These are phyloP conservation scores for Datisca glomerata DNA, from an alignment of 306 rosid genomes.

Conservation along the genomic window DNA sequence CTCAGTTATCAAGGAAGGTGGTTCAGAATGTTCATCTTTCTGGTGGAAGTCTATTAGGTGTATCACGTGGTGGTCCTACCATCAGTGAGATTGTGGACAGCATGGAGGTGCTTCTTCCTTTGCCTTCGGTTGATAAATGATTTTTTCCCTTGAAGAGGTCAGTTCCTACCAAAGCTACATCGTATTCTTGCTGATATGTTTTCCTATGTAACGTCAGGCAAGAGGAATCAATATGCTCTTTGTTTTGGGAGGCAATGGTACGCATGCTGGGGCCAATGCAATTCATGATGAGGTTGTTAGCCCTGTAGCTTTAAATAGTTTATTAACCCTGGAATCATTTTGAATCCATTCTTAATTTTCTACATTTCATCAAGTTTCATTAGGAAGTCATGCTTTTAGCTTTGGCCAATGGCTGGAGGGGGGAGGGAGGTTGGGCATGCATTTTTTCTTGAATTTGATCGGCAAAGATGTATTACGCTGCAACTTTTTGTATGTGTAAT, in stretches of 20 bases:
- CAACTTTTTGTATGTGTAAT: too few species aligned
- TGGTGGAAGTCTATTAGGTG: constrained; percentile 98
- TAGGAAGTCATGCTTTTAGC: too few species aligned
- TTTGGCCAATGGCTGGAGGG: too few species aligned
- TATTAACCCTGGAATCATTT: too few species aligned
- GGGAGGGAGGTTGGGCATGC: too few species aligned
- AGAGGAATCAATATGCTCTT: constrained; percentile 95
- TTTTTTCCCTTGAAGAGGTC: constrained; percentile 4
- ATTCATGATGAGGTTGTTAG: constrained; percentile 71
- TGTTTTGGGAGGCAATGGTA: constrained; percentile 96
- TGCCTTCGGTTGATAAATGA: constrained; percentile 5
- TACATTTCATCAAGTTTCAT: too few species aligned
- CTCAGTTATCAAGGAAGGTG: constrained; percentile 77
- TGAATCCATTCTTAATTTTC: too few species aligned
- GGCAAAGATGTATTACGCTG: too few species aligned
- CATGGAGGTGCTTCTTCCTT: constrained; percentile 45
- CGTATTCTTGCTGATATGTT: neutral
- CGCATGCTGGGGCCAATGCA: constrained; percentile 97
- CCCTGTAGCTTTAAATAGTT: too few species aligned
- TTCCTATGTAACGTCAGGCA: constrained; percentile 40
- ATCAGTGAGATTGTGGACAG: constrained; percentile 71
- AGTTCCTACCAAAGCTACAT: neutral
- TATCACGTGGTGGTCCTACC: constrained; percentile 87
- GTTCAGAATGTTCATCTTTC: constrained; percentile 98
- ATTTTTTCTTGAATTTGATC: too few species aligned